These are phyloP conservation scores for Darksidea phi DNA, from an alignment of 495 filamentous ascomycete genomes.

Conservation along the genomic window DNA sequence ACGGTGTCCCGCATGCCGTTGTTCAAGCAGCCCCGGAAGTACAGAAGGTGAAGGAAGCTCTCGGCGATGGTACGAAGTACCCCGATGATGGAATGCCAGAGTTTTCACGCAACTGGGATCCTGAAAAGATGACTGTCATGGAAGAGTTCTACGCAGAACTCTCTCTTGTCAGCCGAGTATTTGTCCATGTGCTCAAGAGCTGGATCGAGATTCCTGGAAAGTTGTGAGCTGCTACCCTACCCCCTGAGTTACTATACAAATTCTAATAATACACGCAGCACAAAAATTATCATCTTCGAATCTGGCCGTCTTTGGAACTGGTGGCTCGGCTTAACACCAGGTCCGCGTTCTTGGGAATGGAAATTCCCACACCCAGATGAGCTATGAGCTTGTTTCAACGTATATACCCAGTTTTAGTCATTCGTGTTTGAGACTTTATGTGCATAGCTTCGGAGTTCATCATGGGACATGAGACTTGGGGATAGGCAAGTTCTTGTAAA, in stretches of 20 bases:
- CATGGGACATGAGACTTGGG: too few relatives aligned
- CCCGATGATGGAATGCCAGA: conserved; percentile 47
- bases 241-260: background rate
- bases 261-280: conserved; percentile 46
- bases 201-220: conserved; percentile 69
- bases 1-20: conserved; percentile 43
- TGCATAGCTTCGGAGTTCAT: conserved; percentile 25
- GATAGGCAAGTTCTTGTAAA: too few relatives aligned
- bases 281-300: conserved; percentile 61
- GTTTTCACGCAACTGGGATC: conserved; percentile 35
- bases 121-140: conserved; percentile 46
- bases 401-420: conserved; percentile 34
- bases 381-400: conserved; percentile 36
- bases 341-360: conserved; percentile 66
- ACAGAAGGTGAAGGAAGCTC: conserved; percentile 6
- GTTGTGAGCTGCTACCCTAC: conserved; percentile 58
- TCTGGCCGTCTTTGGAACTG: conserved; percentile 64
- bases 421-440: background rate
- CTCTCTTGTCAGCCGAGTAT: conserved; percentile 57
- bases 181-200: conserved; percentile 62
- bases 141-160: conserved; percentile 67
- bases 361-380: conserved; percentile 59
- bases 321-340: conserved; percentile 76
- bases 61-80: conserved; percentile 35
- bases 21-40: conserved; percentile 1